Percentiles rank a stretch among this genome's conserved stretches.
Conservation (phyloP, 148 eudicot species). For the Drosera capensis region DNA sequence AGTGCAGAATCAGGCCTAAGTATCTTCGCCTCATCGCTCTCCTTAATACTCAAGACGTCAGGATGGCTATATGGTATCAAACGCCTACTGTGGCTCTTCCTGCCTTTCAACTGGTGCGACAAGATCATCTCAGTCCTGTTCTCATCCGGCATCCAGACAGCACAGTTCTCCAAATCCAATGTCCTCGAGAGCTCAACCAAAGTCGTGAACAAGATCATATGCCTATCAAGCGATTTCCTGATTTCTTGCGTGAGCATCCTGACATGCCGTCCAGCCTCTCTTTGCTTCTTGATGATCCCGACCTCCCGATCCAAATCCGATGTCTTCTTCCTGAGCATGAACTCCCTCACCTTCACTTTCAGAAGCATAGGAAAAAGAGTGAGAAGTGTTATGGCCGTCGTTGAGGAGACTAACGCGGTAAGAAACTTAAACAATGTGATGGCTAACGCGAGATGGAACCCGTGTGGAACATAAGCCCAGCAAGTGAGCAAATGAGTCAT, state of each 20-base stretch:
- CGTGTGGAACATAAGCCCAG: slow-evolving; percentile 77
- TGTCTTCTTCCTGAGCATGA: slow-evolving; percentile 65
- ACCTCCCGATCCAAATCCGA: slow-evolving; percentile 81
- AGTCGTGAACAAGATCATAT: slow-evolving; percentile 58
- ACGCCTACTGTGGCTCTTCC: slow-evolving; percentile 9
- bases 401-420: slow-evolving; percentile 77
- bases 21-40: slow-evolving; percentile 37
- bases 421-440: slow-evolving; percentile 65
- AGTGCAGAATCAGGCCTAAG: slow-evolving; percentile 44
- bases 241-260: slow-evolving; percentile 91
- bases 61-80: slow-evolving; percentile 41
- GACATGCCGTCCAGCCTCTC: slow-evolving; percentile 72
- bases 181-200: slow-evolving; percentile 71
- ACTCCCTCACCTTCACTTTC: slow-evolving; percentile 75
- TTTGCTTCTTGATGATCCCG: slow-evolving; percentile 54
- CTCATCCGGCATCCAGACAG: slow-evolving; percentile 93
- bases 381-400: slow-evolving; percentile 74
- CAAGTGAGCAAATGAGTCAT: slow-evolving; percentile 85
- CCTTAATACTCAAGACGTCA: slow-evolving; percentile 40
- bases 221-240: slow-evolving; percentile 75
- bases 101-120: slow-evolving; percentile 42
- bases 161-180: slow-evolving; percentile 64
- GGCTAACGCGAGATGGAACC: slow-evolving; percentile 57
- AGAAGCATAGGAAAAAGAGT: slow-evolving; percentile 73
- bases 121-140: slow-evolving; percentile 48